Evolutionary conservation across 2,329 filamentous ascomycete species (phyloP), one percentile per base, ranked within the genome.

Genomic region (Talaromyces sp.): DNA sequence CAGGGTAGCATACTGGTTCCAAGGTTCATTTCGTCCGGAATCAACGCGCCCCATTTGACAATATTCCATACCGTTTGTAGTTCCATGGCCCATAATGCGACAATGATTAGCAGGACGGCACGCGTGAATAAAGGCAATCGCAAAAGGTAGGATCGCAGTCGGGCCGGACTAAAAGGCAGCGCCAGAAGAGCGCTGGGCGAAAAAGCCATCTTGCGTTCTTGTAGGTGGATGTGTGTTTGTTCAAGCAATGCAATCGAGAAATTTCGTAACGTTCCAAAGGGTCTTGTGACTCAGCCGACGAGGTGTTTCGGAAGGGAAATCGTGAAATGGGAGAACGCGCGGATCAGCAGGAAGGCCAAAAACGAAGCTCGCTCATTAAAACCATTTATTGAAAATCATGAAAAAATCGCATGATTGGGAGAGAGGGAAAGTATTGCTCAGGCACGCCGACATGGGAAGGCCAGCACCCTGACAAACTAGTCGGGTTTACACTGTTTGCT

Each of bases 121-220:
- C 93, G 87, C 30, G 95, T 97, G 73, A 95, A 92, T 1, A 98
- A 82, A 40, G 95, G 94, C n/a, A 98, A 82, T 56, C 92, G 88
- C 63, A 91, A 82, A 66, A 96, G 71, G 74, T 96, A 97, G 8
- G 90, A 91, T 66, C 91, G 89, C 69, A 92, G 83, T 68, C 91
- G 87, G 64, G 83, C 76, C 34, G 89, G 86, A 76, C 88, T 93
- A 76, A 96, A 88, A 61, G 84, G 81, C 68, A 83, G 68, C 71
- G 82, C 72, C 72, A 81, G 79, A 12, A 82, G 67, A 72, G 82
- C 72, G 75, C 79, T 76, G 0, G 75, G 73, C 55, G 57, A 57
- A 4, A 55, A 40, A 18, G 61, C 58, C 61, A 62, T 62, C 4
- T 51, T 28, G 14, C 34, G 30, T 42, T 23, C 14, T 40, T 36